phyloP scores from a whole-genome alignment of 169 alveolate genomes.

The Plasmodium knowlesi region DNA sequence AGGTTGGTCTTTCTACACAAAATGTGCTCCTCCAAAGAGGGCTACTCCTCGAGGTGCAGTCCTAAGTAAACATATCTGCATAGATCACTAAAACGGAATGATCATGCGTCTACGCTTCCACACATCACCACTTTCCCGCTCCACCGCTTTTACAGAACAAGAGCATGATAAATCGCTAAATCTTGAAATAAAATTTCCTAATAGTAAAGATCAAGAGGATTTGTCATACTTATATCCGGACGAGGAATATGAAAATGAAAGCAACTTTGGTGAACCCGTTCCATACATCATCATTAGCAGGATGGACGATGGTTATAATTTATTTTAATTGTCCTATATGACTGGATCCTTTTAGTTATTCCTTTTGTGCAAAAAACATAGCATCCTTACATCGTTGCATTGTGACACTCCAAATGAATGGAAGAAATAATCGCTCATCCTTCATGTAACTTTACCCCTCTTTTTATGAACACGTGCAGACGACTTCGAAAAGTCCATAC shows the following conservation, averaged over 20 bases:
- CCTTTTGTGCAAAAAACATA: neutral
- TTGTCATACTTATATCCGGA: slow-evolving; percentile 20
- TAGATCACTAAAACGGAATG: neutral
- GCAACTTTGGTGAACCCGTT: slow-evolving; percentile 32
- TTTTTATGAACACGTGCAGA: slow-evolving; percentile 6
- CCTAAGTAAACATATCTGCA: neutral
- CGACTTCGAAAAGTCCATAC: slow-evolving; percentile 1
- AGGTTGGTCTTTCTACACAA: neutral
- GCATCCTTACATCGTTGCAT: neutral
- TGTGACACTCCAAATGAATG: neutral
- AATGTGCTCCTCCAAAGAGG: neutral
- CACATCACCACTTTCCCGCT: neutral
- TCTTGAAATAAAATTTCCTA: slow-evolving; percentile 52
- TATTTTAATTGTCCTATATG: neutral
- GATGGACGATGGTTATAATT: slow-evolving; percentile 29
- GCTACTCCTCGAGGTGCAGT: neutral
- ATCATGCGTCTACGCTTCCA: neutral
- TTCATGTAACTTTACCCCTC: neutral
- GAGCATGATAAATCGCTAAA: slow-evolving; percentile 26
- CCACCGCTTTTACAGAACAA: neutral
- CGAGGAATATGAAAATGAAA: slow-evolving; percentile 48
- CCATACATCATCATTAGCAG: slow-evolving; percentile 51
- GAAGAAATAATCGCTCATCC: neutral
- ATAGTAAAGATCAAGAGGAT: slow-evolving; percentile 13
- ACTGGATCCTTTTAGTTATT: neutral